These are phyloP conservation scores for Candida sp. DNA, from an alignment of 1,139 yeast genomes.

Conservation along the genomic window DNA sequence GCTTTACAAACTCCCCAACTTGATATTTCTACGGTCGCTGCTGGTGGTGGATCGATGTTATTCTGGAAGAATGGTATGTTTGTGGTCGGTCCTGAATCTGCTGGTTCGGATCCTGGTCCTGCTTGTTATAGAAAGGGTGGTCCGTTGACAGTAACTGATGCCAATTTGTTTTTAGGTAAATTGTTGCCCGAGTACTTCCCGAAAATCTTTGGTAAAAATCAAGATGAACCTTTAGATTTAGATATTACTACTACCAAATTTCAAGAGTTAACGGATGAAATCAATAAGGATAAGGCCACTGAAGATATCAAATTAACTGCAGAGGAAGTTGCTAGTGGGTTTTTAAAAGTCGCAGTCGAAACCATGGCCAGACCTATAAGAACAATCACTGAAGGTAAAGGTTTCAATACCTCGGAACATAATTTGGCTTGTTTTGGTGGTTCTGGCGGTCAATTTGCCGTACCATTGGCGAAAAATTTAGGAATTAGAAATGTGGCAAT, in stretches of 20 bases:
- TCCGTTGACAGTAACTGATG: slow-evolving; percentile 46
- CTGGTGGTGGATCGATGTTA: slow-evolving; percentile 46
- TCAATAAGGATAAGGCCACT: slow-evolving; percentile 23
- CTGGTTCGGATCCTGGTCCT: slow-evolving; percentile 48
- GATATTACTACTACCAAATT: slow-evolving; percentile 29
- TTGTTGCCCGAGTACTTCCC: slow-evolving; percentile 41
- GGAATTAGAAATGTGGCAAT: slow-evolving; percentile 37
- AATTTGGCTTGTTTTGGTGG: slow-evolving; percentile 47
- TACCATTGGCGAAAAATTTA: slow-evolving; percentile 36
- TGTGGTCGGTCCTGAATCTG: slow-evolving; percentile 47
- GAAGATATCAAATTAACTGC: slow-evolving; percentile 23
- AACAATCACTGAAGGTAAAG: slow-evolving; percentile 43
- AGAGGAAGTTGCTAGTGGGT: slow-evolving; percentile 42
- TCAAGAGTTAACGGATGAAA: slow-evolving; percentile 26
- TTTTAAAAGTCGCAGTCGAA: slow-evolving; percentile 43
- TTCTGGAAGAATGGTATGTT: slow-evolving; percentile 46
- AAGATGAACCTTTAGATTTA: slow-evolving; percentile 35
- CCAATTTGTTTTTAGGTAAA: slow-evolving; percentile 40
- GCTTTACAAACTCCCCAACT: slow-evolving; percentile 44
- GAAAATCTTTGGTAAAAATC: slow-evolving; percentile 41
- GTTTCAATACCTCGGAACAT: slow-evolving; percentile 37
- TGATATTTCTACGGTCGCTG: slow-evolving; percentile 46
- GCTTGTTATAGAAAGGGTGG: slow-evolving; percentile 47
- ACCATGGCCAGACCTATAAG: slow-evolving; percentile 47
- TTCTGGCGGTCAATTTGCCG: slow-evolving; percentile 46